Conservation (phyloP, 1,284 basidiomycete species). For the Puccinia novopanici region DNA sequence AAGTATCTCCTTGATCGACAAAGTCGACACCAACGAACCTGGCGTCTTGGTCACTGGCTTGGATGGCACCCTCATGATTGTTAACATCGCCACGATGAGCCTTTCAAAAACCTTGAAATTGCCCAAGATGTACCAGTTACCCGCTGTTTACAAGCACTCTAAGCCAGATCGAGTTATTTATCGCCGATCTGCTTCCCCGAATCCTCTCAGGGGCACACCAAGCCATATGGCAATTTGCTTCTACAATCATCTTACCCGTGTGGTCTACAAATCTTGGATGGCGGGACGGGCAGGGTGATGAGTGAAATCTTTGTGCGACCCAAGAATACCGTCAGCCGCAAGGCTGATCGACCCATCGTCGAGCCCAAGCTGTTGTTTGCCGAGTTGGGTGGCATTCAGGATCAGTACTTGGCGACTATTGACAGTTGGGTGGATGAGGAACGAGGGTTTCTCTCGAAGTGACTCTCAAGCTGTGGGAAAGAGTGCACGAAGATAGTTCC, state of each 20-base stretch:
- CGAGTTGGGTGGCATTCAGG: conserved; percentile 56
- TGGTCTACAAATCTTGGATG: conserved; percentile 86
- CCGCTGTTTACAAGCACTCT: conserved; percentile 15
- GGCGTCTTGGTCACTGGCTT: too few species aligned
- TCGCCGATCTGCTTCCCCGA: conserved; percentile 70
- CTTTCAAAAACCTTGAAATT: conserved; percentile 65
- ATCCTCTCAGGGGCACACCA: conserved; percentile 59
- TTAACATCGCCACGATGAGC: conserved; percentile 73
- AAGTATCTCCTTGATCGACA: conserved; percentile 67
- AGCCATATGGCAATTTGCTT: conserved; percentile 69
- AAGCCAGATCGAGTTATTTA: not conserved
- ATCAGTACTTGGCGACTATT: conserved; percentile 77
- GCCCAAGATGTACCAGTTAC: conserved; percentile 55
- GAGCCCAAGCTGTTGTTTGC: conserved; percentile 75
- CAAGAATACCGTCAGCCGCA: conserved; percentile 83
- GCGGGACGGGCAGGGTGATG: conserved; percentile 70
- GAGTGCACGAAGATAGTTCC: conserved; percentile 64
- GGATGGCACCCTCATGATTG: conserved; percentile 73
- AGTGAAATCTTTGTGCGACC: conserved; percentile 90
- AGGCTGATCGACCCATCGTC: conserved; percentile 73
- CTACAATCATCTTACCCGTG: conserved; percentile 92
- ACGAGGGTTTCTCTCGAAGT: conserved; percentile 65
- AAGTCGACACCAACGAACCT: too few species aligned
- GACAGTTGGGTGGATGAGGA: conserved; percentile 72
- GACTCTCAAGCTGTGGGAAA: conserved; percentile 87